These are phyloP conservation scores for Candida coleopterorum DNA, from an alignment of 805 yeast species.

Conservation along the genomic window DNA sequence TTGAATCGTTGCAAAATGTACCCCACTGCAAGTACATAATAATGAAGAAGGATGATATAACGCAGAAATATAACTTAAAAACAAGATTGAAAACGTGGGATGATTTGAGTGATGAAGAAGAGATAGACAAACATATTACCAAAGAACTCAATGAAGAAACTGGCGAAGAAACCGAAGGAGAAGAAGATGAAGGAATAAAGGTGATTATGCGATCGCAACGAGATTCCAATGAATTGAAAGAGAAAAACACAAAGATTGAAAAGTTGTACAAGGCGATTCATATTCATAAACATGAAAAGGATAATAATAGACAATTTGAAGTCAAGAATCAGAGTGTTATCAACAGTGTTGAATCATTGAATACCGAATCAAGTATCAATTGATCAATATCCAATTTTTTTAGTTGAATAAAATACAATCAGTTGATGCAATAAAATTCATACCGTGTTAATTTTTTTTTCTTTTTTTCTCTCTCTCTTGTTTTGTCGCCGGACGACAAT, in stretches of 20 bases:
- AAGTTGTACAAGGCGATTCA: conserved; percentile 28
- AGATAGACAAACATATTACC: conserved; percentile 31
- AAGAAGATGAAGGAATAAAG: conserved; percentile 35
- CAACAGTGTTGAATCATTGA: conserved; percentile 17
- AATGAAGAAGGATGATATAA: conserved; percentile 57
- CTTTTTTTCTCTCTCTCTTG: not conserved
- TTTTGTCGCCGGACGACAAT: conserved; percentile 4
- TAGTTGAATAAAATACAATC: too few species aligned
- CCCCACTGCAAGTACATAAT: conserved; percentile 80
- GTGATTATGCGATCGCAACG: conserved; percentile 35
- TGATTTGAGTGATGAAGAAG: conserved; percentile 42
- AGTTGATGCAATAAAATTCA: conserved; percentile 1
- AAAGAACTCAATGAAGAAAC: conserved; percentile 35
- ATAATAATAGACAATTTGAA: conserved; percentile 17
- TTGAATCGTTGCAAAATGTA: conserved; percentile 76
- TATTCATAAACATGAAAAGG: conserved; percentile 2
- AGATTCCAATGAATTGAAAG: conserved; percentile 34
- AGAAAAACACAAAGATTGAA: conserved; percentile 39
- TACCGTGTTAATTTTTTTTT: not conserved
- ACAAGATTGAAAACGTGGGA: conserved; percentile 73
- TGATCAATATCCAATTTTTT: too few species aligned
- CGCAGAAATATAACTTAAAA: conserved; percentile 50
- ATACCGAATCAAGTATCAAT: too few species aligned
- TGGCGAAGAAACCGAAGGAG: conserved; percentile 24
- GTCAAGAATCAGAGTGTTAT: conserved; percentile 24